Evolutionary conservation across 176 grass and related monocot species (phyloP), one percentile per base, ranked within the genome.

Genomic region (Triticum timopheevii): DNA sequence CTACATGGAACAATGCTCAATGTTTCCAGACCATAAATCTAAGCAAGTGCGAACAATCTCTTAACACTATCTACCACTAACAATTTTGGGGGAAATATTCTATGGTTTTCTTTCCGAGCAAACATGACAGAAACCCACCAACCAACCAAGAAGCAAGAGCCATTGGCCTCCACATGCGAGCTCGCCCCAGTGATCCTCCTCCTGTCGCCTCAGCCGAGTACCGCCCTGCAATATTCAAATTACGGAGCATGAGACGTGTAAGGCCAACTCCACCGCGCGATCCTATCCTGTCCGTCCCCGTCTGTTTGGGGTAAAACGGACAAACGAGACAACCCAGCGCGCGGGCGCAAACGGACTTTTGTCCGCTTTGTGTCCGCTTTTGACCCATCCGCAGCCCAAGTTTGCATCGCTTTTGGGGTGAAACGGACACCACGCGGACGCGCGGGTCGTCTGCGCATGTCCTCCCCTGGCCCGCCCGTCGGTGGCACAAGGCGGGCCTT

Each of bases 171-270:
- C 85, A 84, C 81, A 83, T 86, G 83, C 39, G 73, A 82, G 61
- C 39, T 67, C 44, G 1, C 33, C 10, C 47, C 1, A 75, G 36
- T 4, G 19, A 50, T 52, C 44, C 73, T 76, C 61, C 35, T 49
- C 11, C 0, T 81, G 78, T 86, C 83, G 47, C 62, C 61, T 17
- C 71, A 2, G 22, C 38, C 9, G 50, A 69, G 63, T 54, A 20
- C 74, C 74, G 35, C 23, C 38, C 36, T 61, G 69, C 69, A 84
- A 88, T 91, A 91, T 91, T 87, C 50, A 87, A 91, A 87, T 16
- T 69, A 40, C 1, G 85, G 69, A 81, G 85, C 85, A 80, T 17
- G 61, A 50, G 28, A 12, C 22, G 81, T 87, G 89, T 81, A 76
- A 30, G 28, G 28, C 28, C 28, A 30, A 30, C 28, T 30, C 28